Evolutionary conservation across 495 filamentous ascomycete species (phyloP).

Genomic region (Hypoxylon fuscum): DNA sequence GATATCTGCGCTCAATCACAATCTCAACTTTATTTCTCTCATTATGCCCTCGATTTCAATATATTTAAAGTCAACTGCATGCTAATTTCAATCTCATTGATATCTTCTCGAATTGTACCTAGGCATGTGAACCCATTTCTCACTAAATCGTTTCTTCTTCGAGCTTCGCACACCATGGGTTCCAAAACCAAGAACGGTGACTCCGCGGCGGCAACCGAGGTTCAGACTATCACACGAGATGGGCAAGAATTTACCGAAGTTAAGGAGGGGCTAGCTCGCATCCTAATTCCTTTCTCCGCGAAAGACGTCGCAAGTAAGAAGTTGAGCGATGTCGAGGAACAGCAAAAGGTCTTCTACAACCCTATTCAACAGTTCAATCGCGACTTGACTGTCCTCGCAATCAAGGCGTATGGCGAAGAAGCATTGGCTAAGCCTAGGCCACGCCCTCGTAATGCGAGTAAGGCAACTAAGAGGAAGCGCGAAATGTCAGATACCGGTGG

Average conservation of each 20-base stretch:
- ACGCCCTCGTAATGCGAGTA: conserved; percentile 45
- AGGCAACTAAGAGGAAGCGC: conserved; percentile 48
- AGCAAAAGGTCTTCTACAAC: conserved; percentile 95
- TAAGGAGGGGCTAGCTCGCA: conserved; percentile 57
- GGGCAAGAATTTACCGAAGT: conserved; percentile 53
- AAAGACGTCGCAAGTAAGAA: conserved; percentile 39
- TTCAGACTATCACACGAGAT: conserved; percentile 48
- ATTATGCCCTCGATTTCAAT: not conserved
- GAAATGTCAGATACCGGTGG: conserved; percentile 43
- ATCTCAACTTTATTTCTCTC: not conserved
- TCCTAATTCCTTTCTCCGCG: conserved; percentile 52
- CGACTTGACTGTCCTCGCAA: conserved; percentile 90
- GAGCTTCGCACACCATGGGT: conserved; percentile 36
- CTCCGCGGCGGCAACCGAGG: conserved; percentile 40
- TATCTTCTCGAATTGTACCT: conserved; percentile 1
- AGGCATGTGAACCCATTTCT: conserved; percentile 33
- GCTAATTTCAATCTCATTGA: conserved; percentile 4
- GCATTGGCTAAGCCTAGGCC: conserved; percentile 62
- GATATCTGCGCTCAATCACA: not conserved
- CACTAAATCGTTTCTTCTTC: conserved; percentile 8
- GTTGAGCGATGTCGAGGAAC: conserved; percentile 48
- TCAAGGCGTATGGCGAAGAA: conserved; percentile 83
- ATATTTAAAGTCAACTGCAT: conserved; percentile 23
- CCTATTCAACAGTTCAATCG: conserved; percentile 99
- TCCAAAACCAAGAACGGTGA: conserved; percentile 21